A percentile compares a stretch with the other conserved stretches of the same genome.
Conservation (phyloP, 2,329 filamentous ascomycete genomes). For the Talaromyces marneffei region DNA sequence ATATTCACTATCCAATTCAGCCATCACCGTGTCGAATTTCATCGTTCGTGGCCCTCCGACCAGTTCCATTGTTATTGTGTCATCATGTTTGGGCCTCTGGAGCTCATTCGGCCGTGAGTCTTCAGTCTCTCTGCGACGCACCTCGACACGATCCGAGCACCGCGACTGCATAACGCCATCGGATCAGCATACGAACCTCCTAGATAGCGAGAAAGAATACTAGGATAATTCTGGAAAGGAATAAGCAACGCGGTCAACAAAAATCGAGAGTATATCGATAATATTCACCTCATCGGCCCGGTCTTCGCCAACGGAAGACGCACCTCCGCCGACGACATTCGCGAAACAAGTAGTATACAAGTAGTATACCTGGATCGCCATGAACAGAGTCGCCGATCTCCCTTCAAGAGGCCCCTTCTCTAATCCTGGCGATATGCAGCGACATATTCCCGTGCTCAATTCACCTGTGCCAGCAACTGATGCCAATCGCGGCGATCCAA, state of each 20-base stretch:
- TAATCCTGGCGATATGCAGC: slow-evolving; percentile 39
- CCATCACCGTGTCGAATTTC: background rate
- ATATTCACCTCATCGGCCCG: background rate
- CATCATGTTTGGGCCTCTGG: slow-evolving; percentile 8
- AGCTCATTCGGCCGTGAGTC: slow-evolving; percentile 12
- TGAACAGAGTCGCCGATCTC: slow-evolving; percentile 39
- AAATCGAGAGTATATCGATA: background rate
- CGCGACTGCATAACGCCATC: background rate
- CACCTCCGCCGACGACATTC: background rate
- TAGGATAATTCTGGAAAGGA: background rate
- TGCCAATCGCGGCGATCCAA: slow-evolving; percentile 46
- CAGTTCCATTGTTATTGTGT: background rate
- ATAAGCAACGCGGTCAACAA: background rate
- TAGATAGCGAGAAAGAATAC: background rate
- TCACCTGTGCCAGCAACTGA: slow-evolving; percentile 42
- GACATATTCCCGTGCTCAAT: slow-evolving; percentile 49
- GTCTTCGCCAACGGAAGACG: slow-evolving; percentile 1
- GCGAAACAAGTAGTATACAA: background rate
- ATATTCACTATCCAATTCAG: background rate
- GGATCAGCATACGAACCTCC: background rate
- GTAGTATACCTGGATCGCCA: slow-evolving; percentile 21
- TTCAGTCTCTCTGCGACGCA: slow-evolving; percentile 9
- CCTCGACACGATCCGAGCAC: background rate
- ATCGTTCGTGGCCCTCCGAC: background rate
- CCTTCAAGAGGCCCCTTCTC: slow-evolving; percentile 44